Evolutionary conservation across 2,329 filamentous ascomycete genomes (phyloP).

Genomic region (Aureobasidium subglaciale): DNA sequence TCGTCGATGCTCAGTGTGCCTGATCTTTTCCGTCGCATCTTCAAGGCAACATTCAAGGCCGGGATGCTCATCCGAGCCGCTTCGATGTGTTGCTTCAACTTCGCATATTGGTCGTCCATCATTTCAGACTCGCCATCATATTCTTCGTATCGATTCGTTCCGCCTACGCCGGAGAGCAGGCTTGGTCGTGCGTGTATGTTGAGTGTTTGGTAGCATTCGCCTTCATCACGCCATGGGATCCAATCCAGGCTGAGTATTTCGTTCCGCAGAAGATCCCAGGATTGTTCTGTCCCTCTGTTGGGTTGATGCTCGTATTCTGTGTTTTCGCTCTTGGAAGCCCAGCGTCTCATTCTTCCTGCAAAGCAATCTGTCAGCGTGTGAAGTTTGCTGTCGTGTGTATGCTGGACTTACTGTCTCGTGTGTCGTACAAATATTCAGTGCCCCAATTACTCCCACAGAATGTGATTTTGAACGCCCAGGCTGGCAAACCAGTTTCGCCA

Average conservation of each 20-base stretch:
- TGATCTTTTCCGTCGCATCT: not conserved
- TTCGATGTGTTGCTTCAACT: not conserved
- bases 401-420: slow-evolving; percentile 6
- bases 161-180: not conserved
- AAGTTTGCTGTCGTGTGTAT: not conserved
- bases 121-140: not conserved
- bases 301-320: slow-evolving; percentile 12
- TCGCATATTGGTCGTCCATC: not conserved
- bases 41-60: not conserved
- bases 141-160: not conserved
- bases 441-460: slow-evolving; percentile 6
- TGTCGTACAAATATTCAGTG: slow-evolving; percentile 14
- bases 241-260: slow-evolving; percentile 11
- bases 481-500: slow-evolving; percentile 11
- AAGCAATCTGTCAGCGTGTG: not conserved
- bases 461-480: slow-evolving; percentile 15
- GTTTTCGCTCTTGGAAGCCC: slow-evolving; percentile 1
- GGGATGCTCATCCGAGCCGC: not conserved
- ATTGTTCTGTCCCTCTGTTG: not conserved
- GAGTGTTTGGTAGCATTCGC: not conserved
- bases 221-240: slow-evolving; percentile 14
- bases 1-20: not conserved
- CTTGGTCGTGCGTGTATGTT: slow-evolving; percentile 11
- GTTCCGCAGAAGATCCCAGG: not conserved
- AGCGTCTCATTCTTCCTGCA: slow-evolving; percentile 6